Conservation (phyloP, 2,329 filamentous ascomycete species). For the Pseudophaeomoniella oleicola region DNA sequence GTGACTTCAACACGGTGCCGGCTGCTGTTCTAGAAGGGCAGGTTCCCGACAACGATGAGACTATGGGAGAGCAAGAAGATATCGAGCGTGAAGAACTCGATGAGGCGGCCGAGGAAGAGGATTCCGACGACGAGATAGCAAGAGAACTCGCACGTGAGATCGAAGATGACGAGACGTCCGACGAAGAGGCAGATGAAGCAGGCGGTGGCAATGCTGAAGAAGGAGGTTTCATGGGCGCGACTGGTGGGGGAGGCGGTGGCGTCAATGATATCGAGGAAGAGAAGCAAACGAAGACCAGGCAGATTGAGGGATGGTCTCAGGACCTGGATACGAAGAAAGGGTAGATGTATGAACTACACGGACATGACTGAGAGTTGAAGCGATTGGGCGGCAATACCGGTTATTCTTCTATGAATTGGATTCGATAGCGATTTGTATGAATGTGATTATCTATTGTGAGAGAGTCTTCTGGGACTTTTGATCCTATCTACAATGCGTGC, state of each 20-base stretch:
- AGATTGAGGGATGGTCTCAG: background rate
- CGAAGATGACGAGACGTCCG: constrained; percentile 26
- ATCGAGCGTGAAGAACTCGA: constrained; percentile 15
- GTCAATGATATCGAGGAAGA: background rate
- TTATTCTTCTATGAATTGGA: no score
- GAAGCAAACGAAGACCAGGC: background rate
- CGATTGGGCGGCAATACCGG: no score
- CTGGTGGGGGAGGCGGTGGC: background rate
- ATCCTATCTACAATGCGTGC: no score
- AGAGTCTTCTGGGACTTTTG: no score
- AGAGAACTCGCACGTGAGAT: constrained; percentile 46
- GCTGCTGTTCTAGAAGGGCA: constrained; percentile 13
- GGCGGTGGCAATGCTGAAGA: background rate
- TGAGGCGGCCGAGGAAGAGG: constrained; percentile 18
- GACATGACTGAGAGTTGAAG: no score
- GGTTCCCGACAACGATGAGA: constrained; percentile 13
- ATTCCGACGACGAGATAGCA: constrained; percentile 33
- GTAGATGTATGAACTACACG: no score
- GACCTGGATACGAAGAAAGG: background rate
- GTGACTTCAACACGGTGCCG: constrained; percentile 17
- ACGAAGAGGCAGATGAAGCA: constrained; percentile 13
- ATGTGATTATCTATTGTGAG: no score
- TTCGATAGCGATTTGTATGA: no score
- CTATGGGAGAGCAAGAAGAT: constrained; percentile 12
- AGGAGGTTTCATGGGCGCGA: background rate